Conservation (phyloP, 78 protist species). For the Guillardia theta region DNA sequence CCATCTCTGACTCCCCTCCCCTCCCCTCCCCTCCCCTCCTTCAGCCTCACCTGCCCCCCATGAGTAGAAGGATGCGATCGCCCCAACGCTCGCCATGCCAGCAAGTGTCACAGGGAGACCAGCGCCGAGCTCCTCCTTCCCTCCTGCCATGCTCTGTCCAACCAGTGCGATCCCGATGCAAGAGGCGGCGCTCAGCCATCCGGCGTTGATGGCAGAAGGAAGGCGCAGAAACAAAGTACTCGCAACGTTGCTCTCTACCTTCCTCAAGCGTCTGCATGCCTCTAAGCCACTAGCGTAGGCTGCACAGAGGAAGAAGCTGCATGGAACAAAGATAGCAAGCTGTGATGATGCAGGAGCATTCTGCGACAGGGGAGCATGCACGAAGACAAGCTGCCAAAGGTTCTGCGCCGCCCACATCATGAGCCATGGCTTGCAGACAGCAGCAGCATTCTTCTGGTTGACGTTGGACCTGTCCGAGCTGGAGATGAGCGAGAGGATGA, state of each 20-base stretch:
- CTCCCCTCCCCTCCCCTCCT: no score
- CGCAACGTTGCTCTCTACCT: background rate
- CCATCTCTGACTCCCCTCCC: no score
- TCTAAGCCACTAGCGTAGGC: background rate
- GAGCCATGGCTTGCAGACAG: background rate
- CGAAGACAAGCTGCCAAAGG: background rate
- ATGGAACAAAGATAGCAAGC: background rate
- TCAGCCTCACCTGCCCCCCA: background rate
- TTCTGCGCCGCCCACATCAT: background rate
- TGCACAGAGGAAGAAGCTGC: background rate
- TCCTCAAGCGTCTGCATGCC: background rate
- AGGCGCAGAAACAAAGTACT: background rate
- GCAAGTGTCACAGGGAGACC: background rate
- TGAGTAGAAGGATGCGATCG: background rate
- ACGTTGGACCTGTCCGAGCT: background rate
- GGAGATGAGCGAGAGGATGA: background rate
- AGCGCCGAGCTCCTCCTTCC: background rate
- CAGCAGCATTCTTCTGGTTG: no score
- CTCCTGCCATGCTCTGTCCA: background rate
- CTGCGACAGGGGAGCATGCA: background rate
- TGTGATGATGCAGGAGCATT: background rate
- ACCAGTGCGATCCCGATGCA: background rate
- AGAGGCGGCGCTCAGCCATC: background rate
- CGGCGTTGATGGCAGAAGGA: background rate
- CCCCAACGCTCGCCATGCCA: background rate